Percentiles rank a stretch among this genome's conserved stretches.
phyloP scores from a whole-genome alignment of 345 rosid species.

The Hirschfeldia incana region DNA sequence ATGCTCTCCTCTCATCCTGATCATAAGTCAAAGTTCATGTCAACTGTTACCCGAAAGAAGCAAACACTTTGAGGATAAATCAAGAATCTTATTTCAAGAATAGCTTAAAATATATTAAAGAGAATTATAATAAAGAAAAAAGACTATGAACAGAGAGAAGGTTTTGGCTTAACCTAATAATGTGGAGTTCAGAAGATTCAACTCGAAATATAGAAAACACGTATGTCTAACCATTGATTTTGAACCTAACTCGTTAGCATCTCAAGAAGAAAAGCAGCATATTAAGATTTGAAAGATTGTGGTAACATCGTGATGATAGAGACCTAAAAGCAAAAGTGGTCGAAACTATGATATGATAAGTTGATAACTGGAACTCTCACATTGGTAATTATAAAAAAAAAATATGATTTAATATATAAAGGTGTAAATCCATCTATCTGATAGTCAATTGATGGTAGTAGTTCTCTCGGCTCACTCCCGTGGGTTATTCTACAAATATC shows the following conservation, averaged over 20 bases:
- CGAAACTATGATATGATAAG: background rate
- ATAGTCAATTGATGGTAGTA: background rate
- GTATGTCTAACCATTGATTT: background rate
- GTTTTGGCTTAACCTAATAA: background rate
- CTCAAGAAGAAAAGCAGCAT: background rate
- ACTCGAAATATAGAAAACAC: background rate
- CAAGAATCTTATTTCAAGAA: background rate
- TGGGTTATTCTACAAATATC: background rate
- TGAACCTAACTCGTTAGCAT: background rate
- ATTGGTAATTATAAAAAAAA: background rate
- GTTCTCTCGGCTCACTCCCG: background rate
- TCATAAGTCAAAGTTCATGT: background rate
- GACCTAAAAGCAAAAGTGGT: background rate
- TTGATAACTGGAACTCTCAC: background rate
- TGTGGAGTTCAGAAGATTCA: background rate
- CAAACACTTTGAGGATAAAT: background rate
- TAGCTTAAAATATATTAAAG: background rate
- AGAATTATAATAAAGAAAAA: background rate
- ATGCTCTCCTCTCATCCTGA: slow-evolving; percentile 58
- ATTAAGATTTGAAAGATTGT: background rate
- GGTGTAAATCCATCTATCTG: background rate
- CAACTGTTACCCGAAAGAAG: background rate
- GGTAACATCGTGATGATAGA: background rate
- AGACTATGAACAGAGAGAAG: background rate
- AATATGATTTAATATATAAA: no score